Conservation (phyloP, 305 asterid species). For the Ilex paraguariensis region DNA sequence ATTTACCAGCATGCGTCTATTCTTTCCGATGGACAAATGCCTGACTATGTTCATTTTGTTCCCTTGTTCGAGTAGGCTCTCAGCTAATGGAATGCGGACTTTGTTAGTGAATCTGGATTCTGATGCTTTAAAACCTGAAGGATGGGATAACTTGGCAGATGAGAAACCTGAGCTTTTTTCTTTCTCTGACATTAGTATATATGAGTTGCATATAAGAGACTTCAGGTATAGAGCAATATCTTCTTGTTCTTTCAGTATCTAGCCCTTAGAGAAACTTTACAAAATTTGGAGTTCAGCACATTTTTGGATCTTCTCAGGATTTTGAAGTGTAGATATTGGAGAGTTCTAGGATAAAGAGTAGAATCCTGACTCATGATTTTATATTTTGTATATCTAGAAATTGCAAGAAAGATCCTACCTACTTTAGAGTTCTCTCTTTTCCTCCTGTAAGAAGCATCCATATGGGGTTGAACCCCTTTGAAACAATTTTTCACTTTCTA, state of each 20-base stretch:
- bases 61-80: slow-evolving; percentile 49
- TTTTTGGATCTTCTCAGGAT: slow-evolving; percentile 5
- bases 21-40: no score
- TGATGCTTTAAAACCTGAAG: slow-evolving; percentile 74
- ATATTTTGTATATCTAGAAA: not conserved
- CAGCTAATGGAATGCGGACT: slow-evolving; percentile 74
- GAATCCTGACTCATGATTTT: slow-evolving; percentile 7
- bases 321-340: slow-evolving; percentile 4
- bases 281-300: slow-evolving; percentile 6
- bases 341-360: not conserved
- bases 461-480: not conserved
- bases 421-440: not conserved
- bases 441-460: slow-evolving; percentile 2
- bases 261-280: slow-evolving; percentile 4
- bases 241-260: slow-evolving; percentile 11
- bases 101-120: slow-evolving; percentile 69
- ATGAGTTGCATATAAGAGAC: slow-evolving; percentile 94
- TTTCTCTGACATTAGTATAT: slow-evolving; percentile 78
- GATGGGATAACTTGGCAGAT: slow-evolving; percentile 69
- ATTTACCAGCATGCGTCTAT: no score
- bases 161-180: slow-evolving; percentile 67
- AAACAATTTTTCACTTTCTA: no score
- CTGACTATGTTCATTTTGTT: slow-evolving; percentile 1
- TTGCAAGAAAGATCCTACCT: slow-evolving; percentile 1
- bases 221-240: slow-evolving; percentile 61